Evolutionary conservation across 2,329 filamentous ascomycete species (phyloP).

Genomic region (Epichloe sibirici): DNA sequence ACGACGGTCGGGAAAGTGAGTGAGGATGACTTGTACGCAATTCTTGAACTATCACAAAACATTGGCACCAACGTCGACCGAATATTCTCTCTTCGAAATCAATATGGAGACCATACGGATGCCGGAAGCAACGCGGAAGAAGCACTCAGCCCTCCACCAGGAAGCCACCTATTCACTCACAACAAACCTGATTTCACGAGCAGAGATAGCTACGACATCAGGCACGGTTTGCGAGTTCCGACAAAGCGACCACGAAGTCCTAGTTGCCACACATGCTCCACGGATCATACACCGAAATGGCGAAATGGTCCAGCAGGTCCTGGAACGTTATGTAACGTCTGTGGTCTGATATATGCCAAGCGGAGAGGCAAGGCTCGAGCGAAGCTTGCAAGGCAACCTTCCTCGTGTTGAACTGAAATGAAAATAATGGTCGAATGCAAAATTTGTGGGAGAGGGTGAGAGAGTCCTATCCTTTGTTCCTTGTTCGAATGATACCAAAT

Average conservation of each 20-base stretch:
- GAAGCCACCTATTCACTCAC: neutral
- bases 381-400: neutral
- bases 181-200: neutral
- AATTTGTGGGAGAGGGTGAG: neutral
- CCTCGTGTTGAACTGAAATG: conserved; percentile 1
- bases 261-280: conserved; percentile 39
- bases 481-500: neutral
- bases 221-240: neutral
- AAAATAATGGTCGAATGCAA: neutral
- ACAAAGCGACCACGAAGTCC: conserved; percentile 14
- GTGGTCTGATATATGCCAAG: conserved; percentile 40
- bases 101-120: neutral
- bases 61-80: conserved; percentile 6
- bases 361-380: conserved; percentile 7
- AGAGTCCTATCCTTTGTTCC: neutral
- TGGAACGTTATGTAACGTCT: conserved; percentile 61
- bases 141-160: neutral
- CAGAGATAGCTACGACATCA: neutral
- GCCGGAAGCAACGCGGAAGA: neutral
- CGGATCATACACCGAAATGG: conserved; percentile 67
- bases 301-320: conserved; percentile 61
- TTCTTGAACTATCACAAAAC: conserved; percentile 7
- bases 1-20: conserved; percentile 1
- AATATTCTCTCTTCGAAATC: conserved; percentile 7
- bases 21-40: conserved; percentile 8